Evolutionary conservation across 257 asterid species (phyloP), one percentile per base, ranked within the genome.

Genomic region (Solanum habrochaites): DNA sequence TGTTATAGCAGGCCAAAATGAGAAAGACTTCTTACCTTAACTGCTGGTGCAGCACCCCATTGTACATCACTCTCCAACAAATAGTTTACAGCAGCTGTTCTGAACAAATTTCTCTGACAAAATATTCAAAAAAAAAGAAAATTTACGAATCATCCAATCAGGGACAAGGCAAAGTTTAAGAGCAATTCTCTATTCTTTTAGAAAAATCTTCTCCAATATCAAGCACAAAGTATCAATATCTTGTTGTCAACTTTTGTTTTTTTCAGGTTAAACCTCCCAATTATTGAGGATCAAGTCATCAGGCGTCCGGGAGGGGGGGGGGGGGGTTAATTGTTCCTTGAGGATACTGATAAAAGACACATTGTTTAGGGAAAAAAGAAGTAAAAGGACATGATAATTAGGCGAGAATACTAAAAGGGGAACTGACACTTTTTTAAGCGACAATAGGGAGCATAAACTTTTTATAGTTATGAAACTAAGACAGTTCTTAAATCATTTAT

Each of bases 21-120:
- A 67, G 52, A 62, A 87, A 83, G 39, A 49, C 78, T 86, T 78
- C 95, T 90, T 87, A 94, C 99, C 90, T 95, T 94, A 85, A 97
- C 97, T 62, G 94, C 91, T 90, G 99, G 96, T 78, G 98, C 96
- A 85, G 93, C 96, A 82, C 99, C 99, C 99, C 99, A 97, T 73
- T 94, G 98, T 88, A 94, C 90, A 91, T 97, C 98, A 91, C 96
- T 92, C 90, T 97, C 99, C 93, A 93, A 90, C 92, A 97, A 93
- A 93, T 97, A 97, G 95, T 91, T 95, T 89, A 88, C 93, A 35
- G 96, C 98, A 88, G 98, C 99, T 83, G 94, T 89, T 93, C 98
- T 91, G 75, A 97, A 93, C 94, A 95, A 89, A 91, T 92, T 92
- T 88, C 98, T 95, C 98, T 95, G 91, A 47, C 32, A 86, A 90